Evolutionary conservation across 139 green algal species (phyloP).

Genomic region (Volvox africanus): DNA sequence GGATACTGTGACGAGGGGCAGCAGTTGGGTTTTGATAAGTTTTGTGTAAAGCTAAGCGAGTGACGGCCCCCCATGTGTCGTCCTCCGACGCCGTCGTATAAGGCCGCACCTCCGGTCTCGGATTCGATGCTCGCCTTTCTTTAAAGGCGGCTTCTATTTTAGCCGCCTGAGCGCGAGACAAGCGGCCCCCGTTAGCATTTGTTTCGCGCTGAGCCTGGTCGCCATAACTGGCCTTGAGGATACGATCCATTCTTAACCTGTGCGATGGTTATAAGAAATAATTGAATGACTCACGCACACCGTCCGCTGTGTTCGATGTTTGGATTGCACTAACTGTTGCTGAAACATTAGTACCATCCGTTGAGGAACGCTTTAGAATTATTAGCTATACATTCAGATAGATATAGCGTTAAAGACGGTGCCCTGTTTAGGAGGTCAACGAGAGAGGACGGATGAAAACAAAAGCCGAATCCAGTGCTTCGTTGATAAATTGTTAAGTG

Average conservation of each 20-base stretch:
- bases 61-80: not conserved
- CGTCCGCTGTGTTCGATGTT: conserved; percentile 2
- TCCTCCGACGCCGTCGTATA: no score
- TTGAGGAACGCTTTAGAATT: no score
- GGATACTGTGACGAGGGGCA: conserved; percentile 17
- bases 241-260: conserved; percentile 39
- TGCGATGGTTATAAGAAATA: not conserved
- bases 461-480: no score
- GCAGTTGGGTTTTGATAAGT: not conserved
- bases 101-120: not conserved
- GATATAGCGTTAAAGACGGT: no score
- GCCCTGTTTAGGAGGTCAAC: no score
- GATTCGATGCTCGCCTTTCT: conserved; percentile 16
- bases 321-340: not conserved
- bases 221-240: conserved; percentile 54
- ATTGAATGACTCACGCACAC: not conserved
- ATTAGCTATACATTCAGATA: no score
- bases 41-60: not conserved
- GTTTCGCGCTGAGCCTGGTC: conserved; percentile 38
- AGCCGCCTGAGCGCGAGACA: not conserved
- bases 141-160: not conserved
- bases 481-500: no score
- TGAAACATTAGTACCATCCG: not conserved
- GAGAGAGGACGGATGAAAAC: no score
- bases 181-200: not conserved